Evolutionary conservation across 352 stramenopile genomes (phyloP).

Genomic region (Phytopythium sindhum): DNA sequence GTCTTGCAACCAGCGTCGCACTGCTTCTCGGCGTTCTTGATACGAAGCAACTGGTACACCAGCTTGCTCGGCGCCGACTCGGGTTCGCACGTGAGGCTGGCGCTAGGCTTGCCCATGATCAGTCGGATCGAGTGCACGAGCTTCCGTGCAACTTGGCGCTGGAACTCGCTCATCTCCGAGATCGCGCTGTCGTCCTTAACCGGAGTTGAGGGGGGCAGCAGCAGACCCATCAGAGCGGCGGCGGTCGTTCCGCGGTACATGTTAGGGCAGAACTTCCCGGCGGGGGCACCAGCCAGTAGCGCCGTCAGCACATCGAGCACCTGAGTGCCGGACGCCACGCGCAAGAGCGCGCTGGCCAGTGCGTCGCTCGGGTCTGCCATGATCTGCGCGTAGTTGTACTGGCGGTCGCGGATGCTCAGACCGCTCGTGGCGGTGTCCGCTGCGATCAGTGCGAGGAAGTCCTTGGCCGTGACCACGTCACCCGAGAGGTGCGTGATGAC

Average conservation of each 20-base stretch:
- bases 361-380: conserved; percentile 44
- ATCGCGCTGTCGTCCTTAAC: conserved; percentile 14
- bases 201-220: conserved; percentile 15
- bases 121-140: conserved; percentile 52
- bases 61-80: conserved; percentile 52
- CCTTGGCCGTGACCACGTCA: conserved; percentile 52
- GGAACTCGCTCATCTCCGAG: conserved; percentile 37
- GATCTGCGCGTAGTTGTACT: conserved; percentile 70
- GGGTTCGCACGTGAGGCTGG: conserved; percentile 26
- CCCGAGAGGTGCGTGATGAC: conserved; percentile 60
- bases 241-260: conserved; percentile 66
- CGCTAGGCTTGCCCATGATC: conserved; percentile 25
- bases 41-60: conserved; percentile 49
- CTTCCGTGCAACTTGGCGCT: conserved; percentile 44
- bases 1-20: neutral
- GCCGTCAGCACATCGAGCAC: conserved; percentile 66
- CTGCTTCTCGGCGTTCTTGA: conserved; percentile 9
- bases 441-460: conserved; percentile 59
- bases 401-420: conserved; percentile 34
- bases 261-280: conserved; percentile 57
- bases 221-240: conserved; percentile 42
- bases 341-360: conserved; percentile 40
- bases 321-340: conserved; percentile 51
- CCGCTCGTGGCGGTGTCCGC: conserved; percentile 30
- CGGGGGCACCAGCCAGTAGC: conserved; percentile 44